These are phyloP conservation scores for Neospermospora avenae DNA, from an alignment of 2,329 filamentous ascomycete genomes.

Conservation along the genomic window DNA sequence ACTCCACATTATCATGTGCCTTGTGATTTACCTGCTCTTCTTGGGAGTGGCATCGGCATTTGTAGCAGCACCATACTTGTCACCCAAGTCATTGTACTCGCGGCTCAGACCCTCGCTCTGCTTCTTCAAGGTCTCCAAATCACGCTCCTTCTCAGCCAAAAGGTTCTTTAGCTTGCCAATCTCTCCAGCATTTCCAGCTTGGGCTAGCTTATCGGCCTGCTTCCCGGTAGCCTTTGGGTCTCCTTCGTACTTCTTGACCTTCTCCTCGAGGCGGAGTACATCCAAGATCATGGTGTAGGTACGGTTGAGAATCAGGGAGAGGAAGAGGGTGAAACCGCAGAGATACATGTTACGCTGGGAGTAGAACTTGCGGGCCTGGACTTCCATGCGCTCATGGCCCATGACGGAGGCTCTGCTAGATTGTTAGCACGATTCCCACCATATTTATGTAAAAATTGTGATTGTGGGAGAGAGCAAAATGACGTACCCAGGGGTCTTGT, in stretches of 20 bases:
- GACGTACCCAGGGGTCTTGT: conserved; percentile 51
- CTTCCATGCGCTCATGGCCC: conserved; percentile 93
- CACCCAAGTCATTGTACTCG: conserved; percentile 83
- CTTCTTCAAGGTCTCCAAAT: conserved; percentile 87
- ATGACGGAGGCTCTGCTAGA: conserved; percentile 62
- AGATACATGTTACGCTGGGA: conserved; percentile 99
- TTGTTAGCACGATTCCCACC: conserved; percentile 23
- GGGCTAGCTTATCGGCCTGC: conserved; percentile 67
- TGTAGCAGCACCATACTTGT: conserved; percentile 67
- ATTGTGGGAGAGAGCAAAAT: not conserved
- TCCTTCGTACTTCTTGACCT: conserved; percentile 79
- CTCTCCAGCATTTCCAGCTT: conserved; percentile 72
- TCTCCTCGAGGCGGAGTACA: conserved; percentile 73
- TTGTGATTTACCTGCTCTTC: conserved; percentile 47
- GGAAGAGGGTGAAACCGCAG: conserved; percentile 97
- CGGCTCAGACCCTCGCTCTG: conserved; percentile 78
- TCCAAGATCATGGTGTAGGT: conserved; percentile 78
- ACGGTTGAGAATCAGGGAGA: conserved; percentile 97
- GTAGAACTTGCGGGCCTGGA: conserved; percentile 99
- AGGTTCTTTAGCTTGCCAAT: conserved; percentile 65
- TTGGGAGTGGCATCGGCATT: conserved; percentile 46
- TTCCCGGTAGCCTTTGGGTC: conserved; percentile 57
- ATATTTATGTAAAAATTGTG: not conserved
- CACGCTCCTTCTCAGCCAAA: conserved; percentile 70
- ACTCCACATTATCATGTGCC: not conserved